Percentiles rank a stretch among this genome's conserved stretches.
Conservation (phyloP, 352 stramenopile genomes). For the Hyphochytrium catenoides region DNA sequence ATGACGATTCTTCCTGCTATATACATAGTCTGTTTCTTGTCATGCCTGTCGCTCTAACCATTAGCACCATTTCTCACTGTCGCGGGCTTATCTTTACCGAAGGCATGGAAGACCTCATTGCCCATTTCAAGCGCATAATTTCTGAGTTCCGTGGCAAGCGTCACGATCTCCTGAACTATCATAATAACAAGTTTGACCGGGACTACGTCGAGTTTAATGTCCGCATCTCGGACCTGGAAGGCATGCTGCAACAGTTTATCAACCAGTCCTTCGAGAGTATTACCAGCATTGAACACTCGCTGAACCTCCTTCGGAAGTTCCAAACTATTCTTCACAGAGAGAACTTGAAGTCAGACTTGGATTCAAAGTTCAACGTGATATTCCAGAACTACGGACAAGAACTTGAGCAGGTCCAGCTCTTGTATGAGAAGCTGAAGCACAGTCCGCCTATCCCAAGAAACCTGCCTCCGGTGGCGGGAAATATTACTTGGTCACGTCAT, state of each 20-base stretch:
- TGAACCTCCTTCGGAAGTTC: constrained; percentile 90
- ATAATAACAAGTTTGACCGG: constrained; percentile 93
- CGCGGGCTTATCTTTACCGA: no score
- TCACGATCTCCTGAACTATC: constrained; percentile 91
- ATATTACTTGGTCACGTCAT: constrained; percentile 93
- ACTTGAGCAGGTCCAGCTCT: constrained; percentile 87
- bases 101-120: constrained; percentile 69
- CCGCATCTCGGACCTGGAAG: constrained; percentile 85
- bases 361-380: constrained; percentile 97
- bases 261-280: constrained; percentile 98
- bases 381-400: constrained; percentile 97
- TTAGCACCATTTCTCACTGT: no score
- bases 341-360: constrained; percentile 87
- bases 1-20: no score
- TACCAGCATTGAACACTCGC: constrained; percentile 88
- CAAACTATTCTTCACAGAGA: constrained; percentile 92
- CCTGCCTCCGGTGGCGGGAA: constrained; percentile 85
- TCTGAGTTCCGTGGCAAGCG: constrained; percentile 87
- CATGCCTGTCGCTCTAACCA: no score
- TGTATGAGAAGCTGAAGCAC: constrained; percentile 97
- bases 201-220: constrained; percentile 91
- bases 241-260: constrained; percentile 92
- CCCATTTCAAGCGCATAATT: constrained; percentile 87
- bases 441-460: constrained; percentile 88
- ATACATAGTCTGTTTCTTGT: no score